Evolutionary conservation across 495 filamentous ascomycete species (phyloP).

Genomic region (Oidiodendron maius): DNA sequence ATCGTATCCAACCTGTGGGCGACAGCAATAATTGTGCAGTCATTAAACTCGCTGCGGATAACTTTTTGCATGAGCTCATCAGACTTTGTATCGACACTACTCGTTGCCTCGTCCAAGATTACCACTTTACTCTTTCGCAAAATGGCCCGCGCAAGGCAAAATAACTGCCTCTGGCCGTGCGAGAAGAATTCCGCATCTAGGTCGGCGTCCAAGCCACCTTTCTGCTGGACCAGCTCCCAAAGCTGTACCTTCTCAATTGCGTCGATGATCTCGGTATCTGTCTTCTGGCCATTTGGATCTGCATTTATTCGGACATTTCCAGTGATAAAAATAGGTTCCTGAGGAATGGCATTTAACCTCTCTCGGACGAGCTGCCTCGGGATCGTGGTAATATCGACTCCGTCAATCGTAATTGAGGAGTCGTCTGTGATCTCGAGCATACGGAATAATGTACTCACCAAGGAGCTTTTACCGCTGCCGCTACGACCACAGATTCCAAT

Average conservation of each 20-base stretch:
- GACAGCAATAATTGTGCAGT: conserved; percentile 53
- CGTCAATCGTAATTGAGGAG: conserved; percentile 37
- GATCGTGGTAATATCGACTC: conserved; percentile 32
- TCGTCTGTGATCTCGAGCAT: conserved; percentile 31
- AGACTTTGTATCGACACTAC: conserved; percentile 45
- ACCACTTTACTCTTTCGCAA: conserved; percentile 27
- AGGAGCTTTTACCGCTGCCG: conserved; percentile 38
- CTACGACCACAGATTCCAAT: conserved; percentile 41
- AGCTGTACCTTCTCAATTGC: conserved; percentile 32
- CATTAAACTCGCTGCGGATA: conserved; percentile 48
- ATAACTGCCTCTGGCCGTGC: conserved; percentile 39
- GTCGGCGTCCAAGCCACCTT: conserved; percentile 33
- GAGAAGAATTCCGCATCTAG: conserved; percentile 30
- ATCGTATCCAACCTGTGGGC: conserved; percentile 55
- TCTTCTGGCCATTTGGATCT: conserved; percentile 31
- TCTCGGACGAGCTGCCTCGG: conserved; percentile 22
- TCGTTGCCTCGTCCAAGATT: conserved; percentile 41
- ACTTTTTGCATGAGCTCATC: conserved; percentile 53
- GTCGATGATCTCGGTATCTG: conserved; percentile 32
- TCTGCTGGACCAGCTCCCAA: conserved; percentile 27
- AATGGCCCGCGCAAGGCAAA: conserved; percentile 37
- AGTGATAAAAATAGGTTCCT: conserved; percentile 41
- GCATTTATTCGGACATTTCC: conserved; percentile 43
- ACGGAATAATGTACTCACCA: conserved; percentile 33
- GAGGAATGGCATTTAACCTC: conserved; percentile 36